Conservation (phyloP, 106 monocot genomes). For the Dioscorea zingiberensis region DNA sequence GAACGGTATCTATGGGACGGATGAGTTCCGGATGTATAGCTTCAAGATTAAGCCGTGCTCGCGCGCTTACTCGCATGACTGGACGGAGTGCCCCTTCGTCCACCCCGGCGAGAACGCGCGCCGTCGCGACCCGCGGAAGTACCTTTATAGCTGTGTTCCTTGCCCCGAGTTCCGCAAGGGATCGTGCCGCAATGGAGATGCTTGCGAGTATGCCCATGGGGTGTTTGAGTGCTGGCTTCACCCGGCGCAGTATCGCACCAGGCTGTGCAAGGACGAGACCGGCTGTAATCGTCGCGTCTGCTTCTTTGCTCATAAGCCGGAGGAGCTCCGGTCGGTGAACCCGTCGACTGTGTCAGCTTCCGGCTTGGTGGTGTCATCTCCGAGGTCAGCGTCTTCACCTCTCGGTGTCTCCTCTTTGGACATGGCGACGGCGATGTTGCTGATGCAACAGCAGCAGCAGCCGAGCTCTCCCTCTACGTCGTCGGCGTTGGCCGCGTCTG, state of each 20-base stretch:
- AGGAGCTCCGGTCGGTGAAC: constrained; percentile 70
- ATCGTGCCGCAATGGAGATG: constrained; percentile 73
- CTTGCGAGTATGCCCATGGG: constrained; percentile 96
- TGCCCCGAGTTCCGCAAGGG: constrained; percentile 96
- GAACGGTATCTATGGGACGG: constrained; percentile 75
- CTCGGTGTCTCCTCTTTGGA: constrained; percentile 23
- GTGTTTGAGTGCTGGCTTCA: constrained; percentile 95
- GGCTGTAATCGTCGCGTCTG: constrained; percentile 64
- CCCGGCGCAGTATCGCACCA: constrained; percentile 74
- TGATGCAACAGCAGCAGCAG: too few relatives aligned
- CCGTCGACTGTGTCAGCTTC: constrained; percentile 37
- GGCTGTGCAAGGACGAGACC: constrained; percentile 77
- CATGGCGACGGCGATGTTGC: constrained; percentile 31
- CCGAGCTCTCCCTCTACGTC: background rate
- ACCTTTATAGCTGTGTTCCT: constrained; percentile 81
- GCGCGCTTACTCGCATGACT: constrained; percentile 92
- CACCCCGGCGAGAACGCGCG: constrained; percentile 98
- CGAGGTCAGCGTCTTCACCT: constrained; percentile 9
- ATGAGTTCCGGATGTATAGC: constrained; percentile 92
- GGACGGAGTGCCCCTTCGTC: constrained; percentile 98
- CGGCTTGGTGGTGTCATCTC: constrained; percentile 16
- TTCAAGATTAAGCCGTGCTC: constrained; percentile 97
- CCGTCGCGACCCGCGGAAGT: constrained; percentile 69
- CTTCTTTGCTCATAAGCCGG: constrained; percentile 89
- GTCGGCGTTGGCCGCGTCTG: background rate